Evolutionary conservation across 176 grass and related monocot genomes (phyloP).

Genomic region (Cenchrus purpureus): DNA sequence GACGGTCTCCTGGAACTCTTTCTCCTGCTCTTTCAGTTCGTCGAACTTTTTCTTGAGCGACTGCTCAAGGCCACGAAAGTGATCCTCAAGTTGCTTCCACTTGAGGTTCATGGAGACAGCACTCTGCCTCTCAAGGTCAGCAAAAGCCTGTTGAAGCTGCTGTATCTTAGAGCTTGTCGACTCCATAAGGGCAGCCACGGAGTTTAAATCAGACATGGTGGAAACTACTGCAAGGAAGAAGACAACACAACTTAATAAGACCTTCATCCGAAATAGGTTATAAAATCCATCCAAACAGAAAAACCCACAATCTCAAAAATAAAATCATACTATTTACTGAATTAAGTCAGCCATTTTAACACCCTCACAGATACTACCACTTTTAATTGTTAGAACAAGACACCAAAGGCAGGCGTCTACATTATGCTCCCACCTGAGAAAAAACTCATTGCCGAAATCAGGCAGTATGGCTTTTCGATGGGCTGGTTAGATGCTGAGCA

Average conservation of each 20-base stretch:
- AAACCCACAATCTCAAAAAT: background rate
- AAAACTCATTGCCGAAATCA: background rate
- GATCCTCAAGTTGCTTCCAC: slow-evolving; percentile 97
- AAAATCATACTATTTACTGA: background rate
- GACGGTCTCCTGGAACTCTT: slow-evolving; percentile 59
- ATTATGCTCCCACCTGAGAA: background rate
- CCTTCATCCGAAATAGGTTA: background rate
- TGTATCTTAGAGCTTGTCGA: slow-evolving; percentile 82
- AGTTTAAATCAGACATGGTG: slow-evolving; percentile 59
- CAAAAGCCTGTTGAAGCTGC: slow-evolving; percentile 78
- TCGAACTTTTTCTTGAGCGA: slow-evolving; percentile 76
- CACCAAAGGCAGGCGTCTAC: background rate
- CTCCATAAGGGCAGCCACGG: slow-evolving; percentile 76
- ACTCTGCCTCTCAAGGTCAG: slow-evolving; percentile 79
- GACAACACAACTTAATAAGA: background rate
- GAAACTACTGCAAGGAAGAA: slow-evolving; percentile 14
- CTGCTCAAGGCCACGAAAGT: slow-evolving; percentile 84
- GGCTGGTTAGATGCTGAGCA: background rate
- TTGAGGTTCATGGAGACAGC: slow-evolving; percentile 78
- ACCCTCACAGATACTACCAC: background rate
- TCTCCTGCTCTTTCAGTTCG: slow-evolving; percentile 75
- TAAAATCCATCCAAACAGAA: background rate
- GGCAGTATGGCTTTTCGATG: background rate
- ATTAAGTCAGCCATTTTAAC: background rate
- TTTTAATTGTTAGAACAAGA: background rate